phyloP scores from a whole-genome alignment of 228 moss, liverwort and hornwort species.

The Sphagnum magellanicum region DNA sequence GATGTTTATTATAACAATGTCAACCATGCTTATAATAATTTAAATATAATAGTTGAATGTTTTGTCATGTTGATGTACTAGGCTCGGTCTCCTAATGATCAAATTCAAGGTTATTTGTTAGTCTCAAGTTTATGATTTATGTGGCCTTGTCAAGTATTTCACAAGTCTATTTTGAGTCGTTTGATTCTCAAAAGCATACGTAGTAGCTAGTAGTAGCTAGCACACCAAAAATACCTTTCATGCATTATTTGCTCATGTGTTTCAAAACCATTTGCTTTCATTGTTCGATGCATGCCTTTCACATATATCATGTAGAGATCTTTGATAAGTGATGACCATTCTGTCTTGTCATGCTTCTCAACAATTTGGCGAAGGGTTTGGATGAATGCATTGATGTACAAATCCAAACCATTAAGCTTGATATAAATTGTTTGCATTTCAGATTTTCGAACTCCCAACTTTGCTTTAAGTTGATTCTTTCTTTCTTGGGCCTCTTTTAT shows the following conservation, averaged over 20 bases:
- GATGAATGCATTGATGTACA: conserved; percentile 32
- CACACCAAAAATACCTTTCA: conserved; percentile 27
- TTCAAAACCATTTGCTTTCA: conserved; percentile 43
- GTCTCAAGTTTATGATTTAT: not conserved
- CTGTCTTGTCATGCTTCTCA: conserved; percentile 46
- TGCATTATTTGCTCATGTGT: conserved; percentile 50
- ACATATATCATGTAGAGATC: conserved; percentile 55
- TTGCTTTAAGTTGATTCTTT: conserved; percentile 32
- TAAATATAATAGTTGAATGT: not conserved
- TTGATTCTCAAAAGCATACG: not conserved
- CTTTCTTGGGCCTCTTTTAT: conserved; percentile 31
- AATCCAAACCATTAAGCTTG: conserved; percentile 35
- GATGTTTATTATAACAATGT: too few relatives aligned
- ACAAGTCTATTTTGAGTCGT: not conserved
- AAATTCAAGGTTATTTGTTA: not conserved
- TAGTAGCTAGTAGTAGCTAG: not conserved
- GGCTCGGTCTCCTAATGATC: not conserved
- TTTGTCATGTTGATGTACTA: not conserved
- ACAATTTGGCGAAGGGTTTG: conserved; percentile 53
- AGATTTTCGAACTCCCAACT: conserved; percentile 29
- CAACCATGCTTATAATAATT: not conserved
- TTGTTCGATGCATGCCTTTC: conserved; percentile 34
- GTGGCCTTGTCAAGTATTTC: not conserved
- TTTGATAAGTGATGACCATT: conserved; percentile 49
- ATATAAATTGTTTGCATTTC: conserved; percentile 34